Conservation (phyloP, 257 asterid genomes). For the Euphrasia confusa region DNA sequence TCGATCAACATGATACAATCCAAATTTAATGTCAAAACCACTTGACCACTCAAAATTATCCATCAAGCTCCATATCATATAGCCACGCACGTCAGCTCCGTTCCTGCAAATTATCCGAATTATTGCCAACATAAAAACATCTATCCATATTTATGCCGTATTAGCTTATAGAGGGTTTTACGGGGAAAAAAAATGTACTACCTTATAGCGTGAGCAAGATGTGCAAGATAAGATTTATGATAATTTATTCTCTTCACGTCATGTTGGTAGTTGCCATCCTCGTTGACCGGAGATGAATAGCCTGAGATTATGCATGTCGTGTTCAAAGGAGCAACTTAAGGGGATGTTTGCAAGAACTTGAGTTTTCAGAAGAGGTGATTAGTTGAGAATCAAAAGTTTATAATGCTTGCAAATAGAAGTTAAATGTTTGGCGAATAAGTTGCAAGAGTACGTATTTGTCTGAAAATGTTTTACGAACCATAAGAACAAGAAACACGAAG, state of each 20-base stretch:
- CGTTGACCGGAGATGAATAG: conserved; percentile 40
- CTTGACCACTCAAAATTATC: conserved; percentile 63
- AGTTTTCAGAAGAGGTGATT: too few relatives aligned
- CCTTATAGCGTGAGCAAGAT: conserved; percentile 65
- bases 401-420: too few relatives aligned
- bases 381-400: too few relatives aligned
- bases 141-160: too few relatives aligned
- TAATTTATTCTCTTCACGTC: conserved; percentile 49
- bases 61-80: conserved; percentile 71
- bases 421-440: too few relatives aligned
- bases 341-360: neutral
- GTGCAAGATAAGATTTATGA: conserved; percentile 53
- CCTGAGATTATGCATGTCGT: conserved; percentile 38
- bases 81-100: conserved; percentile 70
- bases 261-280: conserved; percentile 26
- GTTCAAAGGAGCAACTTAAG: neutral
- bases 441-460: too few relatives aligned
- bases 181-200: neutral
- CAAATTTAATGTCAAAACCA: conserved; percentile 48
- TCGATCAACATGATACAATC: conserved; percentile 42
- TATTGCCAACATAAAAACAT: neutral
- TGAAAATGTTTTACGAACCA: too few relatives aligned
- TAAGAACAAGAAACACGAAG: too few relatives aligned
- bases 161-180: neutral
- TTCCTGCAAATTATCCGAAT: conserved; percentile 28